Evolutionary conservation across 2,329 filamentous ascomycete genomes (phyloP).

Genomic region (Colletotrichum sp.): DNA sequence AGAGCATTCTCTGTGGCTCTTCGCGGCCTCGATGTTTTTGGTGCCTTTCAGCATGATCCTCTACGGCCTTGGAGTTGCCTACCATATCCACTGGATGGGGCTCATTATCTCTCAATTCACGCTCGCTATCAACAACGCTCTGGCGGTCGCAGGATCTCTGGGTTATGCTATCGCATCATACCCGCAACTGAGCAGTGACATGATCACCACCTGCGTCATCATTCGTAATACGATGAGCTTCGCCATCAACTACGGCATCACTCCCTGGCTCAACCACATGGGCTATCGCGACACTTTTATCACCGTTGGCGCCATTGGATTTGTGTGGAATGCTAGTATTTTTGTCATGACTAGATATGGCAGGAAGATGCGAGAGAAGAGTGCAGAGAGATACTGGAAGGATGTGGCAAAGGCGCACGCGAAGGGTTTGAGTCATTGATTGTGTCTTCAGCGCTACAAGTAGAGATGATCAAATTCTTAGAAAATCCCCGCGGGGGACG

Average conservation of each 20-base stretch:
- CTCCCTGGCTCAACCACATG: slow-evolving; percentile 34
- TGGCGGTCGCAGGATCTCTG: slow-evolving; percentile 29
- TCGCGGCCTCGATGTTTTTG: slow-evolving; percentile 31
- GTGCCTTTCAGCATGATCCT: slow-evolving; percentile 47
- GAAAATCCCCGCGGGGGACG: neutral
- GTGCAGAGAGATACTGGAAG: slow-evolving; percentile 39
- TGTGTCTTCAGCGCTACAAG: neutral
- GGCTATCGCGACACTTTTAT: slow-evolving; percentile 43
- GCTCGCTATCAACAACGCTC: slow-evolving; percentile 30
- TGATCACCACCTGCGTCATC: slow-evolving; percentile 34
- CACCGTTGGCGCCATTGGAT: slow-evolving; percentile 36
- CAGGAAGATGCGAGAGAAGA: slow-evolving; percentile 43
- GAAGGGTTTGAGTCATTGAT: slow-evolving; percentile 23
- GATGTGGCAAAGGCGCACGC: slow-evolving; percentile 34
- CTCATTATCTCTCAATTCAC: slow-evolving; percentile 30
- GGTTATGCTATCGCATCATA: slow-evolving; percentile 36
- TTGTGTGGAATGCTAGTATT: slow-evolving; percentile 44
- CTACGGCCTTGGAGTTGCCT: slow-evolving; percentile 39
- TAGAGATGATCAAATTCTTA: neutral
- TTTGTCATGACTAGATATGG: slow-evolving; percentile 53
- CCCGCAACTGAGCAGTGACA: slow-evolving; percentile 30
- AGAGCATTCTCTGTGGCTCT: slow-evolving; percentile 44
- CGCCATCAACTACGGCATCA: slow-evolving; percentile 35
- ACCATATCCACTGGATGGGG: slow-evolving; percentile 36
- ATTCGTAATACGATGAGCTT: slow-evolving; percentile 43